phyloP scores from a whole-genome alignment of 164 flowering plant genomes.

The Tetrastigma voinierianum region DNA sequence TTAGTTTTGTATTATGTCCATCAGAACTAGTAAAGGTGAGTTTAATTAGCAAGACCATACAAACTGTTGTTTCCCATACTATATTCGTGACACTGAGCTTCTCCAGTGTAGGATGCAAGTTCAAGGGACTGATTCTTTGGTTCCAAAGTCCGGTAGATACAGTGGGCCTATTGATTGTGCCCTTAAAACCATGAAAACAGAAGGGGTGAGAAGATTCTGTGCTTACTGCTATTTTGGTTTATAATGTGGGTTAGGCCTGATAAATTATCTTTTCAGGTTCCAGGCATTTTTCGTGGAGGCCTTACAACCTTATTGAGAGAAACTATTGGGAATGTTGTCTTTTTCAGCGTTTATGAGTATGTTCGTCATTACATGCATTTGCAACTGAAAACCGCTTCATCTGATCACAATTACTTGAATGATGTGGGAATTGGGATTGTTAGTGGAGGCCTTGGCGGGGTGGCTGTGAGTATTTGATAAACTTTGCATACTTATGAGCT shows the following conservation, averaged over 20 bases:
- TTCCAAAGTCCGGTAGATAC: slow-evolving; percentile 56
- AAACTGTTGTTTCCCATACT: background rate
- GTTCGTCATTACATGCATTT: slow-evolving; percentile 65
- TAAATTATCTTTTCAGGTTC: slow-evolving; percentile 48
- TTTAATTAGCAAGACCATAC: slow-evolving; percentile 2
- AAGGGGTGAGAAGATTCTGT: slow-evolving; percentile 66
- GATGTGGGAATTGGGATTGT: slow-evolving; percentile 81
- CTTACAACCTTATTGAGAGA: slow-evolving; percentile 74
- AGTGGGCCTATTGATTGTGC: slow-evolving; percentile 80
- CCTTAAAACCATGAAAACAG: slow-evolving; percentile 58
- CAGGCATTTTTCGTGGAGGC: slow-evolving; percentile 84
- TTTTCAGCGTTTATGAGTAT: slow-evolving; percentile 74
- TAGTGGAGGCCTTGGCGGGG: slow-evolving; percentile 88
- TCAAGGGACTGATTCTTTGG: slow-evolving; percentile 72
- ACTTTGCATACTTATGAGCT: slow-evolving; percentile 1
- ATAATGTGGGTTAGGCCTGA: slow-evolving; percentile 21
- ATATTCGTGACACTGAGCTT: slow-evolving; percentile 27
- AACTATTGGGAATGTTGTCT: slow-evolving; percentile 72
- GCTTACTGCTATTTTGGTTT: slow-evolving; percentile 2
- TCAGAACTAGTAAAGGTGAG: slow-evolving; percentile 87
- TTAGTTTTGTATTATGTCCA: slow-evolving; percentile 83
- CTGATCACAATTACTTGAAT: slow-evolving; percentile 35
- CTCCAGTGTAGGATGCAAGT: slow-evolving; percentile 99
- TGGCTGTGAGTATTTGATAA: slow-evolving; percentile 58
- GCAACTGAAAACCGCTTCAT: slow-evolving; percentile 44